Evolutionary conservation across 805 yeast species (phyloP).

Genomic region (Ogataea haglerorum): DNA sequence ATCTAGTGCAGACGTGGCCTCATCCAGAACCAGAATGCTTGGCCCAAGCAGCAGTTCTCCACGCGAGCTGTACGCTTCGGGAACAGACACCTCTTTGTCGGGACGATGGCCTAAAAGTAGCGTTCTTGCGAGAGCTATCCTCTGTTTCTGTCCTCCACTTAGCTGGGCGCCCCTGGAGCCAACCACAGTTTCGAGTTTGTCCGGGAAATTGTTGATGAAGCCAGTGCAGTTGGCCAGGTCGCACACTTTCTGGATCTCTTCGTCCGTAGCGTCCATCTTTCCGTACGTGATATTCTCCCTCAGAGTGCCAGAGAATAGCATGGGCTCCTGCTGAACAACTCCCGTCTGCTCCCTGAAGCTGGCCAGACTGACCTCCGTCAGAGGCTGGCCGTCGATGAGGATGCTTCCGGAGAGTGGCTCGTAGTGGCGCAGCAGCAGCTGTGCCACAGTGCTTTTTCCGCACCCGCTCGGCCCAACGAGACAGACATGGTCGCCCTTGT

Average conservation of each 20-base stretch:
- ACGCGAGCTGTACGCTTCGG: constrained; percentile 21
- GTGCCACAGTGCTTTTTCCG: constrained; percentile 87
- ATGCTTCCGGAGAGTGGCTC: constrained; percentile 70
- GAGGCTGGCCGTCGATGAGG: constrained; percentile 58
- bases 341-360: constrained; percentile 73
- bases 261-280: constrained; percentile 53
- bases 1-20: constrained; percentile 93
- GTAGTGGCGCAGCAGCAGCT: constrained; percentile 76
- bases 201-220: constrained; percentile 74
- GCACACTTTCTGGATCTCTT: constrained; percentile 58
- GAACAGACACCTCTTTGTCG: constrained; percentile 4
- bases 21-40: constrained; percentile 78
- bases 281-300: constrained; percentile 84
- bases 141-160: constrained; percentile 93
- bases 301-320: constrained; percentile 80
- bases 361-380: constrained; percentile 65
- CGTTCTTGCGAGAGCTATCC: constrained; percentile 89
- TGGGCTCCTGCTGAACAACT: constrained; percentile 92
- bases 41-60: constrained; percentile 47
- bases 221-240: constrained; percentile 67
- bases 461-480: constrained; percentile 97
- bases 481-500: constrained; percentile 84
- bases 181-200: constrained; percentile 73
- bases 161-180: constrained; percentile 87
- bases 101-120: constrained; percentile 48